Percentiles rank a stretch among this genome's conserved stretches.
Conservation (phyloP, 2,329 filamentous ascomycete genomes). For the Penicillium sp. region DNA sequence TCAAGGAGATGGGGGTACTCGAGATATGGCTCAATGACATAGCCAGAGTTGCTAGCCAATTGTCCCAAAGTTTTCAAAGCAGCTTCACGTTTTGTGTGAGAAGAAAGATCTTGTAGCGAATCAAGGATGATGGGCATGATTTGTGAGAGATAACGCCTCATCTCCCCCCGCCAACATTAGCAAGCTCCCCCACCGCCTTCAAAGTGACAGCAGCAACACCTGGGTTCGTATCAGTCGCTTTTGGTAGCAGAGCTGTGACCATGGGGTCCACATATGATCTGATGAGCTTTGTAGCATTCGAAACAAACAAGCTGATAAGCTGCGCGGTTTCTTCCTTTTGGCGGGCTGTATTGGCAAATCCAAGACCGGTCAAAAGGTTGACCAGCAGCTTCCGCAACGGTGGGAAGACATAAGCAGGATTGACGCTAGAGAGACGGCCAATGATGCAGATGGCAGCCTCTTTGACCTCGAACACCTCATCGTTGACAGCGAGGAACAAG, state of each 20-base stretch:
- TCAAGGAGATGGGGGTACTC: constrained; percentile 93
- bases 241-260: constrained; percentile 89
- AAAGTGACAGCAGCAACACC: constrained; percentile 93
- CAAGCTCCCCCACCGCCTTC: constrained; percentile 89
- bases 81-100: constrained; percentile 83
- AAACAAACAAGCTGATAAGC: constrained; percentile 85
- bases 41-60: constrained; percentile 91
- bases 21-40: constrained; percentile 93
- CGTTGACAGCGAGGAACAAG: constrained; percentile 90
- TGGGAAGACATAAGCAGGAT: constrained; percentile 96
- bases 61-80: constrained; percentile 88
- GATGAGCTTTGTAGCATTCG: constrained; percentile 88
- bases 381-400: constrained; percentile 92
- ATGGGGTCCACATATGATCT: constrained; percentile 97
- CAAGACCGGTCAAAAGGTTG: constrained; percentile 91
- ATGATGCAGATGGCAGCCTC: constrained; percentile 97
- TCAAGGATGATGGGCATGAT: constrained; percentile 95
- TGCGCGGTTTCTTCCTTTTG: constrained; percentile 97
- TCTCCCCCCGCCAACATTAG: constrained; percentile 92
- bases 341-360: constrained; percentile 88
- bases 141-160: constrained; percentile 84
- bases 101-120: constrained; percentile 90
- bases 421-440: constrained; percentile 82
- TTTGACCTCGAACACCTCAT: constrained; percentile 87
- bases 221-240: constrained; percentile 78